These are phyloP conservation scores for Salix purpurea DNA, from an alignment of 345 rosid genomes.

Conservation along the genomic window DNA sequence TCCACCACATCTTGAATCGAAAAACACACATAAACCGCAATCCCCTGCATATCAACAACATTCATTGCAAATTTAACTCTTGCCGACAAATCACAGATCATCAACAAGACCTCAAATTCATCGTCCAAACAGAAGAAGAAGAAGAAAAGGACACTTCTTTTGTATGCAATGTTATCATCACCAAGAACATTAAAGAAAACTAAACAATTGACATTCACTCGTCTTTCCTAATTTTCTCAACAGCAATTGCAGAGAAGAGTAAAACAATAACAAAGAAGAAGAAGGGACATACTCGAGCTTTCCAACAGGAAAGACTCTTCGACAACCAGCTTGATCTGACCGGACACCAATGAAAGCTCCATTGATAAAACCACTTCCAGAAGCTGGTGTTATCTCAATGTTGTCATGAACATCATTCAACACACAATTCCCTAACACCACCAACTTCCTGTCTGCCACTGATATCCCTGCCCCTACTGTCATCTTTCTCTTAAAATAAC, in stretches of 20 bases:
- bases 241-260: neutral
- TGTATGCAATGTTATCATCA: no score
- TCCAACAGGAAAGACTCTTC: constrained; percentile 57
- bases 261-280: neutral
- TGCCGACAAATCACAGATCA: neutral
- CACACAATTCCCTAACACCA: constrained; percentile 41
- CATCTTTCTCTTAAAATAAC: constrained; percentile 21
- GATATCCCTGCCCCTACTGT: constrained; percentile 54
- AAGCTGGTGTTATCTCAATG: constrained; percentile 38
- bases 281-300: constrained; percentile 42
- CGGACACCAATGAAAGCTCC: constrained; percentile 60
- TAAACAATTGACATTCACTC: neutral
- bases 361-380: constrained; percentile 30
- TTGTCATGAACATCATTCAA: constrained; percentile 41
- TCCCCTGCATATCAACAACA: constrained; percentile 37
- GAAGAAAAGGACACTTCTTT: no score
- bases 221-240: neutral
- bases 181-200: neutral
- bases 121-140: no score
- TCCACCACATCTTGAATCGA: constrained; percentile 77
- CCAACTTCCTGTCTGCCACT: constrained; percentile 44
- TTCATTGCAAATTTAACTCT: neutral
- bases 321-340: constrained; percentile 47
- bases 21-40: constrained; percentile 61
- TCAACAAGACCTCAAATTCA: neutral